Evolutionary conservation across 805 yeast genomes (phyloP), one percentile per base, ranked within the genome.

Genomic region (Saccharomyces jurei): DNA sequence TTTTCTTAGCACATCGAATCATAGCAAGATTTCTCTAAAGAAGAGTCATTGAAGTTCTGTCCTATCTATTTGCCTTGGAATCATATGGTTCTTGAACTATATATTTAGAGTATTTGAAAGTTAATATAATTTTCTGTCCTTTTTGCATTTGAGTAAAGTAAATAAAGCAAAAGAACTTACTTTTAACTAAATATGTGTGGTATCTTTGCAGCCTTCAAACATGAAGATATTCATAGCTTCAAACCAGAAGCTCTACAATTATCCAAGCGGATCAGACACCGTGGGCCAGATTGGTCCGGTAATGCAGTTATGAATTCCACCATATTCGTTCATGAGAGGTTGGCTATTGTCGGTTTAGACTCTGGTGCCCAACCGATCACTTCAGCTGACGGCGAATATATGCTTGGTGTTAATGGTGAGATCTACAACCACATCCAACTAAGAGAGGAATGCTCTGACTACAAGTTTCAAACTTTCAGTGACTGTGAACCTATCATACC

Each of bases 261-360:
- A 71, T 80, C 97, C 60, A 90, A 88, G 74, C 81, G 89, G 74
- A 86, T 91, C 71, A 84, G 98, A 75, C 98, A 91, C 75, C 86
- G 98, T 75, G 98, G 98, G 65, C 98, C 98, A 60, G 98, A 91
- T 74, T 91, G 98, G 98, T 79, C 88, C 36, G 98, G 98, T 66
- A 89, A 88, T 82, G 70, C 80, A 59, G 75, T 79, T 60, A 82
- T 83, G 69, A 87, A 87, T 83, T 71, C 75, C 63, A 88, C 96
- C 51, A 84, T 92, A 61, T 74, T 91, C 62, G 83, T 87, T 63
- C 97, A 91, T 71, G 98, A 91, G 77, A 87, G 98, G 77, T 79
- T 91, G 70, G 92, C 97, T 61, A 90, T 92, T 68, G 98, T 91
- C 58, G 98, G 98, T 63, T 79, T 91, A 63, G 96, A 89, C 72